A percentile compares a stretch with the other conserved stretches of the same genome.
These are phyloP conservation scores for Myxozyma vanderwaltii DNA, from an alignment of 805 yeast genomes.

Conservation along the genomic window DNA sequence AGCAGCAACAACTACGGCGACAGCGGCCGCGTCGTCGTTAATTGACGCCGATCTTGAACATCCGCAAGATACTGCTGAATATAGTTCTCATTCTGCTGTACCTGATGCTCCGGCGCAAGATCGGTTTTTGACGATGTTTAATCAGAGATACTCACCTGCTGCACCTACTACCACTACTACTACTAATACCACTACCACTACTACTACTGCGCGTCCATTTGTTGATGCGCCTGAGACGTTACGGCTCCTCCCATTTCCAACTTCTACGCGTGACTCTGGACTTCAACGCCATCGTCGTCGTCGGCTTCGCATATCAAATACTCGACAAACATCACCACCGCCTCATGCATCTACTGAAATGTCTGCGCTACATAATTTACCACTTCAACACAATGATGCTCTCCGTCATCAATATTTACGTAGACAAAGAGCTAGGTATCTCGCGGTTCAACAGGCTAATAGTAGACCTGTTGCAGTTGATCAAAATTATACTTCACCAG, in stretches of 20 bases:
- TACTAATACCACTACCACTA: too few species aligned
- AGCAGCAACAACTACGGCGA: neutral
- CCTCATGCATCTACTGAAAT: neutral
- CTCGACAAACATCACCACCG: neutral
- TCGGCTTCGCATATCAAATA: neutral
- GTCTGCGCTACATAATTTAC: neutral
- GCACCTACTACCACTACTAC: too few species aligned
- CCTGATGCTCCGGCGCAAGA: too few species aligned
- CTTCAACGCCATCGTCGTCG: conserved; percentile 10
- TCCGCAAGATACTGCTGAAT: neutral
- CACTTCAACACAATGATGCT: neutral
- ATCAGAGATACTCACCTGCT: neutral
- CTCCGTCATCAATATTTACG: conserved; percentile 1
- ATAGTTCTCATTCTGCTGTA: neutral
- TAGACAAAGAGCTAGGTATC: neutral
- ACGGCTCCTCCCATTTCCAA: neutral
- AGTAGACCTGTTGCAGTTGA: too few species aligned
- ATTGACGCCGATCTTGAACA: neutral
- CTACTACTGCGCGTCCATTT: too few species aligned
- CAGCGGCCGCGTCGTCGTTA: neutral
- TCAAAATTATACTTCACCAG: too few species aligned
- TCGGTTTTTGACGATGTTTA: neutral
- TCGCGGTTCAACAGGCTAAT: neutral
- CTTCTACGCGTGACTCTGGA: conserved; percentile 3
- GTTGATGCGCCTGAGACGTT: too few species aligned